Evolutionary conservation across 768 basidiomycete species (phyloP).

Genomic region (Clathrus columnatus): DNA sequence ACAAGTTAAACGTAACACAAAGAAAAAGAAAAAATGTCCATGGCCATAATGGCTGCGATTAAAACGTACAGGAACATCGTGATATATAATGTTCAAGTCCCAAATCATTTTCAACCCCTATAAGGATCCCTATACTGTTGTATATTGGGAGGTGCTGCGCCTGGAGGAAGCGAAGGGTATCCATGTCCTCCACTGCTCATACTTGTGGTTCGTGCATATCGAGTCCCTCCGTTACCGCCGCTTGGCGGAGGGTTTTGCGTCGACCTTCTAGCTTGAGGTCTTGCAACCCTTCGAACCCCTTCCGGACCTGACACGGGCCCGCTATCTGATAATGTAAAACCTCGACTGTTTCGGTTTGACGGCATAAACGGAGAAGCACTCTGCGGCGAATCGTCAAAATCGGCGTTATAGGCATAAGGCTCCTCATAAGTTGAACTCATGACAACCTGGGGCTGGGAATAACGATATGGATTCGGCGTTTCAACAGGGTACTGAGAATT

Average conservation of each 20-base stretch:
- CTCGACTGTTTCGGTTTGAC: constrained; percentile 32
- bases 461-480: constrained; percentile 50
- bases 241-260: constrained; percentile 46
- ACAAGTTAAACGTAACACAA: neutral
- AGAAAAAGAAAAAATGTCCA: constrained; percentile 1
- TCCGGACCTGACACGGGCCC: constrained; percentile 77
- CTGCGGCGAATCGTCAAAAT: constrained; percentile 29
- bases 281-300: constrained; percentile 71
- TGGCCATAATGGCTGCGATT: neutral
- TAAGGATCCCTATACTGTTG: constrained; percentile 5
- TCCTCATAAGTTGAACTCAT: constrained; percentile 26
- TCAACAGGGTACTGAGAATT: constrained; percentile 36
- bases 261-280: constrained; percentile 48
- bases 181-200: constrained; percentile 25
- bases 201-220: constrained; percentile 56
- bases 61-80: neutral
- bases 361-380: constrained; percentile 17
- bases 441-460: constrained; percentile 33
- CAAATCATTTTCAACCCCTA: neutral
- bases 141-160: constrained; percentile 59
- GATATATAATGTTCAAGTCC: neutral
- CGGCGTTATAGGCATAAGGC: constrained; percentile 25
- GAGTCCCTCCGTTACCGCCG: constrained; percentile 34
- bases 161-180: constrained; percentile 49
- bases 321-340: constrained; percentile 71